Conservation (phyloP, 352 stramenopile genomes). For the Phytopythium boreale region DNA sequence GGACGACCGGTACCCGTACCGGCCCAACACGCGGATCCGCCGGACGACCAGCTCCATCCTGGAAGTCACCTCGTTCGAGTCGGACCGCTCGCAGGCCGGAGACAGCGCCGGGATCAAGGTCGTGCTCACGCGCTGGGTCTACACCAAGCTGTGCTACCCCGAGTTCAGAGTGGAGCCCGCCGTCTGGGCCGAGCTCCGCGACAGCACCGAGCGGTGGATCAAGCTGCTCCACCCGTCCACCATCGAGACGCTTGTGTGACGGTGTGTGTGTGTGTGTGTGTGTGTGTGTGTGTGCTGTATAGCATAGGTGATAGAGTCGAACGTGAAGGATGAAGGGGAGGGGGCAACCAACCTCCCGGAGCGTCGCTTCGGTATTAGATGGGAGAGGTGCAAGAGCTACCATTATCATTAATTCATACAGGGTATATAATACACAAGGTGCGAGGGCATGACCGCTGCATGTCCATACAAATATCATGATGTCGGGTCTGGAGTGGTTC, state of each 20-base stretch:
- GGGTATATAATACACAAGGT: neutral
- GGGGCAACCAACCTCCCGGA: no score
- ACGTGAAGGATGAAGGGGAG: no score
- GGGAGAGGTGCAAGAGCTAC: neutral
- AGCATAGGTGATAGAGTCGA: no score
- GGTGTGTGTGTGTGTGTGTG: no score
- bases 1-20: constrained; percentile 23
- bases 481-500: neutral
- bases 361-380: neutral
- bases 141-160: constrained; percentile 14
- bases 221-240: constrained; percentile 12
- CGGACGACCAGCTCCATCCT: constrained; percentile 17
- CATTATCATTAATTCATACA: neutral
- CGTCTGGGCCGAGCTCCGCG: constrained; percentile 10
- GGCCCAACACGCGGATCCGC: constrained; percentile 11
- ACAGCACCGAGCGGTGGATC: constrained; percentile 15
- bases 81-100: neutral
- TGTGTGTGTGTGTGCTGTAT: no score
- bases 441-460: neutral
- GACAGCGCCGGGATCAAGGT: neutral
- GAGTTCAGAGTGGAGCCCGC: constrained; percentile 8
- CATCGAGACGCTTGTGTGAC: constrained; percentile 11
- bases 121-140: constrained; percentile 18
- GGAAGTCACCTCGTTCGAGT: constrained; percentile 21
- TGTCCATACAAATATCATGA: constrained; percentile 19